A percentile compares a stretch with the other conserved stretches of the same genome.
These are phyloP conservation scores for Moesziomyces sp. DNA, from an alignment of 1,284 basidiomycete species.

Conservation along the genomic window DNA sequence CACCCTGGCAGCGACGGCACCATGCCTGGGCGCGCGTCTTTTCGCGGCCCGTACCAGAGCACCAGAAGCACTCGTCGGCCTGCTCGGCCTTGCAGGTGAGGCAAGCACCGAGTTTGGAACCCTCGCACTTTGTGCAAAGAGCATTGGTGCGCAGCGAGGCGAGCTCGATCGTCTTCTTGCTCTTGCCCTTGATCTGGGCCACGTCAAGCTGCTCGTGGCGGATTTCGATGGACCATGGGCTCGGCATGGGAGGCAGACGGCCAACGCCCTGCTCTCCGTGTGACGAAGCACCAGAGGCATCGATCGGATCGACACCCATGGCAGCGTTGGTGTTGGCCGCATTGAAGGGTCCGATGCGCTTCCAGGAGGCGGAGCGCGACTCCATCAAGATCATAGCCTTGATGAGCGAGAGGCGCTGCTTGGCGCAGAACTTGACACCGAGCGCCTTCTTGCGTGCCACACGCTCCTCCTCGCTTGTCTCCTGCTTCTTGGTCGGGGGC, in stretches of 20 bases:
- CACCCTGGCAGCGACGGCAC: conserved; percentile 54
- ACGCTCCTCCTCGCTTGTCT: conserved; percentile 50
- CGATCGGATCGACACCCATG: conserved; percentile 1
- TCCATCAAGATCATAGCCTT: conserved; percentile 61
- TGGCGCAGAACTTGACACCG: conserved; percentile 32
- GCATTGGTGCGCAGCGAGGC: conserved; percentile 44
- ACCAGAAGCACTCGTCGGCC: conserved; percentile 62
- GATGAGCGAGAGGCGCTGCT: conserved; percentile 51
- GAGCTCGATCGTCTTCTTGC: conserved; percentile 53
- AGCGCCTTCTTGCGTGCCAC: conserved; percentile 43
- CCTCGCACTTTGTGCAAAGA: conserved; percentile 43
- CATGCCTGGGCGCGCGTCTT: conserved; percentile 42
- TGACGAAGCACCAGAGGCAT: background rate
- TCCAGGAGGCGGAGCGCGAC: conserved; percentile 40
- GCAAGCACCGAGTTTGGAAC: conserved; percentile 34
- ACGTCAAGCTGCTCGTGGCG: conserved; percentile 48
- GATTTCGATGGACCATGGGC: conserved; percentile 53
- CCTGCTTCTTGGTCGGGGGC: conserved; percentile 56
- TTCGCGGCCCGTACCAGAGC: conserved; percentile 49
- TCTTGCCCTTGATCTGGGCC: conserved; percentile 45
- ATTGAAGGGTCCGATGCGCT: conserved; percentile 34
- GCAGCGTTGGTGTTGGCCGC: conserved; percentile 4
- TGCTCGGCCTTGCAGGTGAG: conserved; percentile 43
- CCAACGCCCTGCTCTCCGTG: conserved; percentile 1
- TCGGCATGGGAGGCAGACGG: conserved; percentile 46